Conservation (phyloP, 2,329 filamentous ascomycete genomes). For the Leptodontidium sp. region DNA sequence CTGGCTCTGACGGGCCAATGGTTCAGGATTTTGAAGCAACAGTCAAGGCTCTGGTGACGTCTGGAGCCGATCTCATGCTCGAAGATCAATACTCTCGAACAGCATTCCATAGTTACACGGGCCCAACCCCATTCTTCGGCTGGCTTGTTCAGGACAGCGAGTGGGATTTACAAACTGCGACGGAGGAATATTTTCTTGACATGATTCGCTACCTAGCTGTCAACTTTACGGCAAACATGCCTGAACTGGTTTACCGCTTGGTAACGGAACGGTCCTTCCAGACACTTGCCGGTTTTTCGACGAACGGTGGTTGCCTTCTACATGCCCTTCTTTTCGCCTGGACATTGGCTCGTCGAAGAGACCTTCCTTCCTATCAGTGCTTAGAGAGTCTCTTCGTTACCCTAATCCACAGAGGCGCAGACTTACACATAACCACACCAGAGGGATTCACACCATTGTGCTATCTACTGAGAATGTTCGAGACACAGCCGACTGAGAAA, state of each 20-base stretch:
- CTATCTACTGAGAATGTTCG: accelerated
- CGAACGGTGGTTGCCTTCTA: too few relatives aligned
- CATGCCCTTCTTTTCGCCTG: too few relatives aligned
- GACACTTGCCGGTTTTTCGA: too few relatives aligned
- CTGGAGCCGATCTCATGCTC: neutral
- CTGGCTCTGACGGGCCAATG: neutral
- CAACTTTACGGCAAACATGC: neutral
- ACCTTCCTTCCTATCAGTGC: too few relatives aligned
- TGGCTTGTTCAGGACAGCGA: neutral
- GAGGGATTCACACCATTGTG: neutral
- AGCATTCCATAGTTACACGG: neutral
- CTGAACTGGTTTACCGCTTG: neutral
- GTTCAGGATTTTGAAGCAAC: neutral
- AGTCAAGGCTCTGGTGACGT: neutral
- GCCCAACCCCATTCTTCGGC: neutral
- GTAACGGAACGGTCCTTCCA: neutral
- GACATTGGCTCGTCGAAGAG: too few relatives aligned
- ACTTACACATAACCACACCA: too few relatives aligned
- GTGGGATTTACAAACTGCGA: neutral
- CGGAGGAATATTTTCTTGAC: neutral
- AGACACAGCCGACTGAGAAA: too few relatives aligned
- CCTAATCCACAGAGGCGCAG: neutral
- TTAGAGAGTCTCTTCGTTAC: neutral
- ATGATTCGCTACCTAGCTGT: neutral
- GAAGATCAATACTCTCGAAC: slow-evolving; percentile 2